phyloP scores from a whole-genome alignment of 2,329 filamentous ascomycete genomes.

The Fusarium avenaceum region DNA sequence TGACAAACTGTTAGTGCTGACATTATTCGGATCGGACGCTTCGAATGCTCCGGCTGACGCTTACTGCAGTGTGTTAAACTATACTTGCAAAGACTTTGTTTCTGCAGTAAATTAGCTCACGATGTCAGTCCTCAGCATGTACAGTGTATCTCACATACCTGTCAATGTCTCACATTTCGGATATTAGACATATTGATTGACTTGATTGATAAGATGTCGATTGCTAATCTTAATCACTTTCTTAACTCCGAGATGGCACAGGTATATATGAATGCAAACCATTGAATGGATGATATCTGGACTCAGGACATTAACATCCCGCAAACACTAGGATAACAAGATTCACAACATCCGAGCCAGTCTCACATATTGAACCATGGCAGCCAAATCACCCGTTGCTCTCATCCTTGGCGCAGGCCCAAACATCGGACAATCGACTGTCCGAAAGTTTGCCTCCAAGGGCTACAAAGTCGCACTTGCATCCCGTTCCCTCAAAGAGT shows the following conservation, averaged over 20 bases:
- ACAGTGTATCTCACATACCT: neutral
- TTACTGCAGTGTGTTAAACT: neutral
- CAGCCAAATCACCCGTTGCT: conserved; percentile 15
- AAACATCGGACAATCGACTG: conserved; percentile 43
- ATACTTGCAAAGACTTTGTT: neutral
- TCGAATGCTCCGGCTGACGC: neutral
- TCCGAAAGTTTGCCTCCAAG: conserved; percentile 41
- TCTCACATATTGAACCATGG: conserved; percentile 2
- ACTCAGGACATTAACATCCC: neutral
- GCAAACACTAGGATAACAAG: neutral
- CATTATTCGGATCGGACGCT: neutral
- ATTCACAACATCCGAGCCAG: no score
- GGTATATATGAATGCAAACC: neutral
- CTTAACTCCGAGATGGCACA: neutral
- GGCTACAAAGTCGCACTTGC: conserved; percentile 48
- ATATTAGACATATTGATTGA: neutral
- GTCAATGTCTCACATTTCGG: no score
- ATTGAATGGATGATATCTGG: neutral
- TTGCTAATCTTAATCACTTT: neutral
- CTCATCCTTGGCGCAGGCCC: conserved; percentile 50
- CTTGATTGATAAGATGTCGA: neutral
- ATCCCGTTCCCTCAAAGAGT: conserved; percentile 40
- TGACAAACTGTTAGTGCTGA: neutral
- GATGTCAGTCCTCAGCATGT: neutral
- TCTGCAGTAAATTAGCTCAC: neutral